A percentile compares a stretch with the other conserved stretches of the same genome.
Conservation (phyloP, 495 filamentous ascomycete species). For the Pyronema omphalodes region DNA sequence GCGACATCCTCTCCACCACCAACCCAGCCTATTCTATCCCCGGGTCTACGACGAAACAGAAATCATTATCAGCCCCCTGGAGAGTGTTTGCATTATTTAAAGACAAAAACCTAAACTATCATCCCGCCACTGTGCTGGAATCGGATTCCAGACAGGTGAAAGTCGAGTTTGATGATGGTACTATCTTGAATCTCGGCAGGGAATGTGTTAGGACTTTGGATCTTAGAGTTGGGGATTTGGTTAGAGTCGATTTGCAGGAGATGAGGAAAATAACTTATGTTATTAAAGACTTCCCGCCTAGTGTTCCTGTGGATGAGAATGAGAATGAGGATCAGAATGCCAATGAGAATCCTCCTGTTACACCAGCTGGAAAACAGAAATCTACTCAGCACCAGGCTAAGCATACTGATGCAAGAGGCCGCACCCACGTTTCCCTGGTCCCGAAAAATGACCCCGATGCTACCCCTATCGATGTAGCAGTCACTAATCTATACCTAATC, state of each 20-base stretch:
- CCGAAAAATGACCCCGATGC: constrained; percentile 1
- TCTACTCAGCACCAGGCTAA: no score
- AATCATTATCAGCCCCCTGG: constrained; percentile 1
- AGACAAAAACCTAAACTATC: constrained; percentile 15
- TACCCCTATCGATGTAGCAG: constrained; percentile 3
- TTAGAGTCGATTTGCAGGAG: constrained; percentile 13
- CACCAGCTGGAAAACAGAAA: background rate
- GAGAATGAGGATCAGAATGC: no score
- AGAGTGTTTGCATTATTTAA: constrained; percentile 23
- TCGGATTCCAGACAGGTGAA: constrained; percentile 1
- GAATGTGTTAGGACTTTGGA: constrained; percentile 14
- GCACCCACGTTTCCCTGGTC: constrained; percentile 7
- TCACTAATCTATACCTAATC: constrained; percentile 20
- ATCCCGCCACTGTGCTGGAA: constrained; percentile 17
- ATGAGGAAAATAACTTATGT: constrained; percentile 18
- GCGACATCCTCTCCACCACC: constrained; percentile 7
- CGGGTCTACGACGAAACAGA: background rate
- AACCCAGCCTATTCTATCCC: constrained; percentile 14
- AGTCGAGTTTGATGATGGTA: constrained; percentile 22
- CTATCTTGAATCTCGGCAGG: constrained; percentile 8
- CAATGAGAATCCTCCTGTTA: no score
- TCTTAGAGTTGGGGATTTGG: constrained; percentile 13
- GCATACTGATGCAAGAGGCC: constrained; percentile 13
- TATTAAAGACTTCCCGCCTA: constrained; percentile 11
- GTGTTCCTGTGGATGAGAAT: no score